Evolutionary conservation across 192 early-diverging fungal species (phyloP).

Genomic region (Powellomyces hirtus): DNA sequence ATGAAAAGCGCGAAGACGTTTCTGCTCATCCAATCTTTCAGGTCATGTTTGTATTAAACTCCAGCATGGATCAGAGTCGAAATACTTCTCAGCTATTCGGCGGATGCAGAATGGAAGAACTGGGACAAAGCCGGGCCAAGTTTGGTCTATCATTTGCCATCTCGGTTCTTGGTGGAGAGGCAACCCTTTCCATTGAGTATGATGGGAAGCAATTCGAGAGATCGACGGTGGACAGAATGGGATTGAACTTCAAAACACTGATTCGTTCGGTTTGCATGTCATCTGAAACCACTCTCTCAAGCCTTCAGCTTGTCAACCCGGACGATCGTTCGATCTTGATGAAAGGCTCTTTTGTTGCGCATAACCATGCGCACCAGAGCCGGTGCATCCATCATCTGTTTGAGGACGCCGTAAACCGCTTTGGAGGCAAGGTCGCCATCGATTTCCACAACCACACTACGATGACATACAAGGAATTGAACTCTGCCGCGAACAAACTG

Average conservation of each 20-base stretch:
- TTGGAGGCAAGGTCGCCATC: not conserved
- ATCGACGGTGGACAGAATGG: not conserved
- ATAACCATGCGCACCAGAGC: not conserved
- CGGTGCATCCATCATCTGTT: not conserved
- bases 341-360: not conserved
- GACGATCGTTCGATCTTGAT: not conserved
- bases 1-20: not conserved
- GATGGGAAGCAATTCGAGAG: not conserved
- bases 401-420: not conserved
- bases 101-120: not conserved
- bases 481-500: not conserved
- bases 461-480: constrained; percentile 11
- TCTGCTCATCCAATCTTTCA: not conserved
- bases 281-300: not conserved
- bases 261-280: not conserved
- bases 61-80: not conserved
- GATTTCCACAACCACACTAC: not conserved
- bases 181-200: not conserved
- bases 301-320: not conserved
- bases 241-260: not conserved
- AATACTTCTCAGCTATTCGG: not conserved
- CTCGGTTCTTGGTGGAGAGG: not conserved
- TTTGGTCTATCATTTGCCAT: not conserved
- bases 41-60: not conserved
- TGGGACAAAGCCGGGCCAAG: not conserved